These are phyloP conservation scores for Malus sylvestris DNA, from an alignment of 306 rosid species.

Conservation along the genomic window DNA sequence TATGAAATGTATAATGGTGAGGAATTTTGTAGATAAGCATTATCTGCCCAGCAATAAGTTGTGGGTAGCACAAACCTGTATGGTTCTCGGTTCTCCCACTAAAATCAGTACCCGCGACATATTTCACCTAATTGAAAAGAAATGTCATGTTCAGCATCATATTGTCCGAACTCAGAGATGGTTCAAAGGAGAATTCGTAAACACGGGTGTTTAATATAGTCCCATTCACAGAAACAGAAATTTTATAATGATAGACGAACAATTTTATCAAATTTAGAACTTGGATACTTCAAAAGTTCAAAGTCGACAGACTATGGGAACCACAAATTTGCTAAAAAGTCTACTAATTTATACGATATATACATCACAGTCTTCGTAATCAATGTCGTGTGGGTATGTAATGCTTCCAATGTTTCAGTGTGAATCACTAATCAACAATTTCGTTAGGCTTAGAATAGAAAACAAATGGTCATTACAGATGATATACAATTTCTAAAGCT, in stretches of 20 bases:
- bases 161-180: neutral
- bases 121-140: constrained; percentile 1
- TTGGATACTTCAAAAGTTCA: neutral
- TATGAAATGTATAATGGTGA: neutral
- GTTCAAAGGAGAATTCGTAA: neutral
- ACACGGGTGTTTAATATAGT: neutral
- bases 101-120: neutral
- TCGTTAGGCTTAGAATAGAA: neutral
- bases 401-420: neutral
- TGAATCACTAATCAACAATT: neutral
- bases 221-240: neutral
- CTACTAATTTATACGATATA: neutral
- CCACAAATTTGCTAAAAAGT: neutral
- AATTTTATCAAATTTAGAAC: neutral
- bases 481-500: neutral
- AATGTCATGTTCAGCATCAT: neutral
- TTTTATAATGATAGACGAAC: neutral
- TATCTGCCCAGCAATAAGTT: constrained; percentile 2
- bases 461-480: neutral
- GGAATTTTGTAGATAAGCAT: constrained; percentile 14
- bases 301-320: neutral
- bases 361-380: neutral
- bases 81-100: neutral
- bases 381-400: neutral
- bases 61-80: neutral